Evolutionary conservation across 1,284 basidiomycete genomes (phyloP), one percentile per base, ranked within the genome.

Genomic region (Cryptococcus deneoformans): DNA sequence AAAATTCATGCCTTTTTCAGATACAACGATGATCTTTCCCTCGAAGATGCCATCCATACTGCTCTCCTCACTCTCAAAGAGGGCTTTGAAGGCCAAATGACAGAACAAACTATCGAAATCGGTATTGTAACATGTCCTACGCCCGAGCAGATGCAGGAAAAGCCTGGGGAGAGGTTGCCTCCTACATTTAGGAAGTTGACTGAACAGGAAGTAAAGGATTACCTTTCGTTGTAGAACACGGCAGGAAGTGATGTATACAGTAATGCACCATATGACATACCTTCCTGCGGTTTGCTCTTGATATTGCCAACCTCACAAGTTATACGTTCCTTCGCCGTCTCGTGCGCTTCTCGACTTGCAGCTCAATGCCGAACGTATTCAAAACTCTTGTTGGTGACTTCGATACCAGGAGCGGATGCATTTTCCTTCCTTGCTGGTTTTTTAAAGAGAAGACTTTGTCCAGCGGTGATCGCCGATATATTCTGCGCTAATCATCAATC

Each of bases 1-100:
- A 34, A 11, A 10, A 5, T 5, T 16, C 10, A 50, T 24, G 11
- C 12, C 34, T 35, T 24, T 35, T 65, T 52, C 76, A 95, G 93
- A 71, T 99, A 99, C 81, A 97, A 97, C 80, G 95, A 99, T 79
- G 96, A 99, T 71, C 95, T 99, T 71, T 96, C 93, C 65, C 81
- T 99, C 57, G 96, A 99, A 79, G 96, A 99, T 76, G 96, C 96
- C 24, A 99, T 99, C 68, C 96, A 99, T 79, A 99, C 96, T 7
- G 95, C 96, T n/a, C 85, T 99, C 43, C 80, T 99, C 64, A 99
- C 96, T 20, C 82, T 99, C 63, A 99, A 99, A 79, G 96, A 99
- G 80, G 95, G 95, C 8, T 98, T 98, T 69, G 96, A 99, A 79
- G 96, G 96, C 11, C 90, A 98, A 76, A 98, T 99, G 94, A 98